Base-by-base conservation (phyloP, 176 grass and related monocot species). In the Cenchrus fungigraminus region DNA sequence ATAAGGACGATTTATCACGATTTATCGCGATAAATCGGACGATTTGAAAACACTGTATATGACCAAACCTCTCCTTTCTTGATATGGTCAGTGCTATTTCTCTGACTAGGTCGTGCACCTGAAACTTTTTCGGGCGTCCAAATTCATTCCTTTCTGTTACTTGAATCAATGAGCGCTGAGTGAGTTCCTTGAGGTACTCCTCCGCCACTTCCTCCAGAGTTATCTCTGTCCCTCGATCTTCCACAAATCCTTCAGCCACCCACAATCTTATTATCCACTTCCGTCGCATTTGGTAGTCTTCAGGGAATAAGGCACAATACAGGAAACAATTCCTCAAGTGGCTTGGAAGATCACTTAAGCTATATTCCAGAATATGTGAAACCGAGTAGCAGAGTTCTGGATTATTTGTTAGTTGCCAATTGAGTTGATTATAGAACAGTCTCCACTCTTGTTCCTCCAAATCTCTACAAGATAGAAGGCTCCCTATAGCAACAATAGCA, bases 251-350 rank as follows among this genome's bases (percentile, higher is more conserved):
- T 76, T 76, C 32, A 56, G 53, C 53, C 58, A 43, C 11, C 73
- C 73, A 76, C 13, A 76, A 13, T 32, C 73, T 76, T 5, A 76
- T 58, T 32, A 76, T 5, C 73, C 72, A 74, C n/a, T 74, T 74
- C 6, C 72, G 50, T 6, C n/a, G 14, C 3, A 74, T 74, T 28
- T 58, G 9, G 32, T 57, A 43, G 7, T 76, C 73, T 32, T 76
- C 53, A 3, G 70, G 70, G 6, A 73, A 73, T 13, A 73, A 14
- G 70, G 20, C 7, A 28, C 46, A 73, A 32, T 43, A 76, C 31
- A 42, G 10, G 19, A 76, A 52, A 13, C 9, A 58, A 6, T 43
- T 76, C 14, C 10, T 76, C 53, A 58, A 13, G 5, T 76, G 25
- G 9, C 9, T 8, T 76, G 73, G 53, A 37, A 76, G 73, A 14